Evolutionary conservation across 106 monocot genomes (phyloP).

Genomic region (Platanthera guangdongensis): DNA sequence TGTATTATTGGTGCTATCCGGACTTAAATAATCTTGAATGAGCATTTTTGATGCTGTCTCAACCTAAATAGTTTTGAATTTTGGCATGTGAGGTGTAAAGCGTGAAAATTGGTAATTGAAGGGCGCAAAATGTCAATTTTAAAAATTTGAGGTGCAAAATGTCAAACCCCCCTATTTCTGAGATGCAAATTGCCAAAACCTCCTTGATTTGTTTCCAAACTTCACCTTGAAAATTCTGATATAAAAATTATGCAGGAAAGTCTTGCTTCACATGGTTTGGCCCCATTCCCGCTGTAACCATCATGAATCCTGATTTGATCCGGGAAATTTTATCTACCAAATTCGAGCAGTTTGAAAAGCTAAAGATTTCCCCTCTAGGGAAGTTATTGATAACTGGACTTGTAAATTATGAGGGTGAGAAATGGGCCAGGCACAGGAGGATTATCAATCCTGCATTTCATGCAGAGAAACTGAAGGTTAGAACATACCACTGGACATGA

Average conservation of each 20-base stretch:
- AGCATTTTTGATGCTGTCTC: too few relatives aligned
- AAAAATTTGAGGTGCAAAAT: too few relatives aligned
- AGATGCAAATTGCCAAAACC: too few relatives aligned
- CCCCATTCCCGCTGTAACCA: constrained; percentile 38
- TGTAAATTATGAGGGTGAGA: constrained; percentile 38
- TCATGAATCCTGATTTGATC: constrained; percentile 51
- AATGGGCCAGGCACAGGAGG: constrained; percentile 68
- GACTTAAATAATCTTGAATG: too few relatives aligned
- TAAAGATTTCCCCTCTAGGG: constrained; percentile 2
- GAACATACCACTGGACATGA: not conserved
- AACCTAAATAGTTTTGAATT: too few relatives aligned
- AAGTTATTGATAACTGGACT: constrained; percentile 30
- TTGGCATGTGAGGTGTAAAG: too few relatives aligned
- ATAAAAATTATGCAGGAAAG: constrained; percentile 36
- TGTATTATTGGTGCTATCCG: too few relatives aligned
- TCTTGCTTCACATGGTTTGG: constrained; percentile 52
- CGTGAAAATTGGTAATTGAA: too few relatives aligned
- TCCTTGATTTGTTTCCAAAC: too few relatives aligned
- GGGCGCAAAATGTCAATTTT: too few relatives aligned
- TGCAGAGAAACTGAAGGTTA: constrained; percentile 68
- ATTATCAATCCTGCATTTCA: constrained; percentile 86
- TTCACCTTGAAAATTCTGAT: too few relatives aligned
- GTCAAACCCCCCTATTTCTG: too few relatives aligned
- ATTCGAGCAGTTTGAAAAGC: constrained; percentile 46
- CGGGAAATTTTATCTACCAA: constrained; percentile 56